Evolutionary conservation across 129 eudicot genomes (phyloP).

Genomic region (Pittosporum tobira): DNA sequence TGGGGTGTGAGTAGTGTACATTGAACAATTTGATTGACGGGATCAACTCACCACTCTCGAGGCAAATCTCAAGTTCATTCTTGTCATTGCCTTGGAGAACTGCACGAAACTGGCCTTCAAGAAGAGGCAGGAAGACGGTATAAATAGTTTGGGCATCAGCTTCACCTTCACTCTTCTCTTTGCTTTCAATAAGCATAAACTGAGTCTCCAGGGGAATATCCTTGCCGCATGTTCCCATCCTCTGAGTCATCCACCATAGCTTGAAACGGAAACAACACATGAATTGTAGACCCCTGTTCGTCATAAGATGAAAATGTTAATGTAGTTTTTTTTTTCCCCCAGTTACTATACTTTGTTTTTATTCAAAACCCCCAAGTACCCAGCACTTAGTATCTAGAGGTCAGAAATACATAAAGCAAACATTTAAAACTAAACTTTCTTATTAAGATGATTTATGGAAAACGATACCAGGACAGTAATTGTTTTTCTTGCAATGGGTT

Average conservation of each 20-base stretch:
- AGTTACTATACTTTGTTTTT: no score
- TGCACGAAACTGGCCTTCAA: conserved; percentile 89
- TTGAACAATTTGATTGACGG: not conserved
- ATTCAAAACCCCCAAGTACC: not conserved
- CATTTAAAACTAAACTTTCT: no score
- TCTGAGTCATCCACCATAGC: conserved; percentile 99
- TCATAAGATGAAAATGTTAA: not conserved
- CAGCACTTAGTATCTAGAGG: no score
- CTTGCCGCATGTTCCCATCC: conserved; percentile 84
- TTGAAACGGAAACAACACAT: conserved; percentile 91
- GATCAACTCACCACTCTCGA: conserved; percentile 87
- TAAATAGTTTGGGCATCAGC: conserved; percentile 52
- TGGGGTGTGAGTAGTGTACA: no score
- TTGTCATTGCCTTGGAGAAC: conserved; percentile 91
- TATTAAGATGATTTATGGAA: no score
- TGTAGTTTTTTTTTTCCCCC: not conserved
- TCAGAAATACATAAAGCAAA: no score
- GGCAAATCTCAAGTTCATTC: conserved; percentile 82
- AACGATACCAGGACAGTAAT: no score
- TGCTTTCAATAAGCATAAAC: conserved; percentile 84
- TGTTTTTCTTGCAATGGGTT: no score
- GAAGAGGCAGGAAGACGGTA: conserved; percentile 79
- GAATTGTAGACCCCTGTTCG: conserved; percentile 68
- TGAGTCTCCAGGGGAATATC: conserved; percentile 92
- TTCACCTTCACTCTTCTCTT: conserved; percentile 42